These are phyloP conservation scores for Phytophthora niederhauseri DNA, from an alignment of 352 stramenopile species.

Conservation along the genomic window DNA sequence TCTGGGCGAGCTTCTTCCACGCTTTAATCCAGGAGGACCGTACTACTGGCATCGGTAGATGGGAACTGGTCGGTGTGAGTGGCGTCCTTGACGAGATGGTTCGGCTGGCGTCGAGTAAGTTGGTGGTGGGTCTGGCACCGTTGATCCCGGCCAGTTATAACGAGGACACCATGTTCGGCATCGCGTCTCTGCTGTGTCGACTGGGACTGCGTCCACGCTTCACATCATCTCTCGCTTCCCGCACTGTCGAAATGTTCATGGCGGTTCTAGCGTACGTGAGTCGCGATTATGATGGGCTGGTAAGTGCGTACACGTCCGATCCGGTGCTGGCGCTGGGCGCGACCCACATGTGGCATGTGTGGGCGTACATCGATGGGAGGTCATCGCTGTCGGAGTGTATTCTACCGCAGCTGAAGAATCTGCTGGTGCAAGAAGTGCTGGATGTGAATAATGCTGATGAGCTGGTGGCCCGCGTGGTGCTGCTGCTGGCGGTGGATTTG, in stretches of 20 bases:
- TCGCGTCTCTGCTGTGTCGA: constrained; percentile 1
- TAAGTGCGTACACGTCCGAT: neutral
- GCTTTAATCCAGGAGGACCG: neutral
- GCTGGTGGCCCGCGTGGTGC: neutral
- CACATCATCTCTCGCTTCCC: neutral
- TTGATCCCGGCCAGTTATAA: neutral
- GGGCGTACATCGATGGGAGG: neutral
- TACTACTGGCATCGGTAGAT: neutral
- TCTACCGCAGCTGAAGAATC: neutral
- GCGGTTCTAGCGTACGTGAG: neutral
- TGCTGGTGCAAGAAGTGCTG: neutral
- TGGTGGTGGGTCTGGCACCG: neutral
- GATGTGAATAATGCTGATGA: neutral
- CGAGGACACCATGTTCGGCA: neutral
- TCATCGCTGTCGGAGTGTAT: neutral
- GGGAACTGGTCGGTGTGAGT: neutral
- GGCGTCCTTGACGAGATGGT: neutral
- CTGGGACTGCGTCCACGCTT: neutral
- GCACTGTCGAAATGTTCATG: neutral
- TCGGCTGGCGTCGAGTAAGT: neutral
- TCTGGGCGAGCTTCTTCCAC: neutral
- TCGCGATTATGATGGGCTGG: neutral
- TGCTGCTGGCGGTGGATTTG: neutral
- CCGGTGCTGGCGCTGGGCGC: neutral
- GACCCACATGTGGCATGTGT: neutral